These are phyloP conservation scores for Zygnema circumcarinatum DNA, from an alignment of 139 green algal species.

Conservation along the genomic window DNA sequence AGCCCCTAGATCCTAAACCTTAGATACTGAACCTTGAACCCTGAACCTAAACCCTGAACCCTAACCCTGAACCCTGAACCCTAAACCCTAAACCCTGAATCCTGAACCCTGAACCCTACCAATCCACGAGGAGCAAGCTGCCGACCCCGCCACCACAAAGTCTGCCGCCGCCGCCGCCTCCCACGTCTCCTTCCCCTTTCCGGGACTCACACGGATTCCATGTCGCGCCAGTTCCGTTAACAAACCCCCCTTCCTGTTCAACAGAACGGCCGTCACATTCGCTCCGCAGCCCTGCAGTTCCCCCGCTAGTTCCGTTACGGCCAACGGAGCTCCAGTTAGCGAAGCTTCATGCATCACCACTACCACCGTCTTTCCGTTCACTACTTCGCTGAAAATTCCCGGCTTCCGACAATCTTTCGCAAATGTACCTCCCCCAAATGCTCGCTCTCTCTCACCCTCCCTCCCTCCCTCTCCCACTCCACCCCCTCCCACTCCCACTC, in stretches of 20 bases:
- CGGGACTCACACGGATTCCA: neutral
- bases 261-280: constrained; percentile 22
- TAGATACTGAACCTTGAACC: too few species aligned
- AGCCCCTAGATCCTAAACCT: too few species aligned
- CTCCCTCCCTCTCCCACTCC: neutral
- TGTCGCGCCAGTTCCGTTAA: constrained; percentile 13
- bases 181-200: constrained; percentile 36
- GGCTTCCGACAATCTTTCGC: constrained; percentile 11
- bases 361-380: neutral
- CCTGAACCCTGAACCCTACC: constrained; percentile 15
- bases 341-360: constrained; percentile 49
- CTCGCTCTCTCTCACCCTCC: neutral
- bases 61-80: too few species aligned
- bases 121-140: constrained; percentile 30
- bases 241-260: constrained; percentile 39
- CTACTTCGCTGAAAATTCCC: neutral
- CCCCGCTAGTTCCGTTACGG: neutral
- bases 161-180: constrained; percentile 12
- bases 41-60: too few species aligned
- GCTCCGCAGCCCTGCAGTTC: neutral
- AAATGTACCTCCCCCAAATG: neutral
- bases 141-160: constrained; percentile 31
- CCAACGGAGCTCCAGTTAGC: constrained; percentile 37
- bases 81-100: too few species aligned
- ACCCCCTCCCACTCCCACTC: neutral